A percentile compares a stretch with the other conserved stretches of the same genome.
phyloP scores from a whole-genome alignment of 2,329 filamentous ascomycete genomes.

The Calonectria crousiana region DNA sequence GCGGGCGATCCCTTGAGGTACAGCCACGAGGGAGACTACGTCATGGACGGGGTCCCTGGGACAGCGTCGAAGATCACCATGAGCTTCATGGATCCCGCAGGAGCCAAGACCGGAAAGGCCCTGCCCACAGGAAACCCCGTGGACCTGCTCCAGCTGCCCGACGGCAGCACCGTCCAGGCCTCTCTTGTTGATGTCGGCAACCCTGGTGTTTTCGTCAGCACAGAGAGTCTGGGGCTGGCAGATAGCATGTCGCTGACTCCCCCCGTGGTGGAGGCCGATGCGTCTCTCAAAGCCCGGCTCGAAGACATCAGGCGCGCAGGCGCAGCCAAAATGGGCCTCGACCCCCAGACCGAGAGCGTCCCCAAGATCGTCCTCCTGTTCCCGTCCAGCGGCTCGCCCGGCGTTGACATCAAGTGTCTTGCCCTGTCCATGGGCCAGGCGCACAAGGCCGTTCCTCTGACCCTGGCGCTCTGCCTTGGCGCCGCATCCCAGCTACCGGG shows the following conservation, averaged over 20 bases:
- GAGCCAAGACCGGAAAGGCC: constrained; percentile 70
- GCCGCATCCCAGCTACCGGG: constrained; percentile 61
- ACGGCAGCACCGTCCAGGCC: constrained; percentile 55
- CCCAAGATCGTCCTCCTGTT: constrained; percentile 71
- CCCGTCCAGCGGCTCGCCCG: constrained; percentile 46
- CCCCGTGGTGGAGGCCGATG: constrained; percentile 62
- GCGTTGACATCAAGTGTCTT: constrained; percentile 57
- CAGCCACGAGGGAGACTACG: constrained; percentile 61
- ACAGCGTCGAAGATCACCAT: constrained; percentile 68
- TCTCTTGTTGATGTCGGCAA: constrained; percentile 75
- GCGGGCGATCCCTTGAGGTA: constrained; percentile 50
- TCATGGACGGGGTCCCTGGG: constrained; percentile 74
- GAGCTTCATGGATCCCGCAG: constrained; percentile 72
- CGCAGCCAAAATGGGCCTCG: constrained; percentile 72
- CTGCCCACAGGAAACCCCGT: constrained; percentile 64
- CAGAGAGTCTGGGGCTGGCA: constrained; percentile 61
- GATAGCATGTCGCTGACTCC: constrained; percentile 65
- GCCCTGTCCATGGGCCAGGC: constrained; percentile 68
- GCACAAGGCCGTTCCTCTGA: constrained; percentile 68
- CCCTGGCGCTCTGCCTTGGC: constrained; percentile 64
- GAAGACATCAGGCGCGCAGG: constrained; percentile 69
- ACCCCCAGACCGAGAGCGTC: constrained; percentile 60
- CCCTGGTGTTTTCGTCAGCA: constrained; percentile 72
- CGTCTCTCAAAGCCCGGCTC: constrained; percentile 58
- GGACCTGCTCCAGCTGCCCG: constrained; percentile 60